These are phyloP conservation scores for Dactylellina sp. DNA, from an alignment of 2,329 filamentous ascomycete species.

Conservation along the genomic window DNA sequence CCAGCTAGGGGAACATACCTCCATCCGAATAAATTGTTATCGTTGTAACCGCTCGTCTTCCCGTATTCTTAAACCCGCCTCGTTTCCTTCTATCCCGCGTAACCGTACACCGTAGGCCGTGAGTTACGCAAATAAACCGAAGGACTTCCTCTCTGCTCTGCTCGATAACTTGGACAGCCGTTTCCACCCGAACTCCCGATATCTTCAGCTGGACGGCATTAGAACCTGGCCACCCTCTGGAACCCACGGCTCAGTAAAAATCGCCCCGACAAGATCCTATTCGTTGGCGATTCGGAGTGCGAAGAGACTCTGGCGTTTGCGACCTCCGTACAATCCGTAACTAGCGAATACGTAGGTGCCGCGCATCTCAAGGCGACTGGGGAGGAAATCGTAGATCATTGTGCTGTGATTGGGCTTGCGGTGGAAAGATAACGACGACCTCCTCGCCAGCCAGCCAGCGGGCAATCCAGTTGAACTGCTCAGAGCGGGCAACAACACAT, in stretches of 20 bases:
- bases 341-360: constrained; percentile 34
- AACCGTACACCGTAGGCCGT: background rate
- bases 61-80: constrained; percentile 6
- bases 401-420: constrained; percentile 32
- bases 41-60: constrained; percentile 14
- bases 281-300: constrained; percentile 1
- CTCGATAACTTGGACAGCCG: constrained; percentile 8
- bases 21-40: constrained; percentile 20
- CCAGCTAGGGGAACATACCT: constrained; percentile 19
- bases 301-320: constrained; percentile 14
- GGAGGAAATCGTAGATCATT: constrained; percentile 24
- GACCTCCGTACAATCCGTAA: constrained; percentile 25
- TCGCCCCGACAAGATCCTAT: background rate
- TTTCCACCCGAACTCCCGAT: constrained; percentile 36
- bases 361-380: constrained; percentile 17
- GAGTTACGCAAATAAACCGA: background rate
- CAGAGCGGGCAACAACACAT: constrained; percentile 16
- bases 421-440: constrained; percentile 25
- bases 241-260: constrained; percentile 5
- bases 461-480: background rate
- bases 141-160: background rate
- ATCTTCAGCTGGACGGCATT: background rate
- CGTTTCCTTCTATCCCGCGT: background rate
- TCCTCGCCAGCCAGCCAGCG: background rate
- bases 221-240: background rate